Percentiles rank a stretch among this genome's conserved stretches.
Conservation (phyloP, 1,284 basidiomycete species). For the Neonothopanus nambi region DNA sequence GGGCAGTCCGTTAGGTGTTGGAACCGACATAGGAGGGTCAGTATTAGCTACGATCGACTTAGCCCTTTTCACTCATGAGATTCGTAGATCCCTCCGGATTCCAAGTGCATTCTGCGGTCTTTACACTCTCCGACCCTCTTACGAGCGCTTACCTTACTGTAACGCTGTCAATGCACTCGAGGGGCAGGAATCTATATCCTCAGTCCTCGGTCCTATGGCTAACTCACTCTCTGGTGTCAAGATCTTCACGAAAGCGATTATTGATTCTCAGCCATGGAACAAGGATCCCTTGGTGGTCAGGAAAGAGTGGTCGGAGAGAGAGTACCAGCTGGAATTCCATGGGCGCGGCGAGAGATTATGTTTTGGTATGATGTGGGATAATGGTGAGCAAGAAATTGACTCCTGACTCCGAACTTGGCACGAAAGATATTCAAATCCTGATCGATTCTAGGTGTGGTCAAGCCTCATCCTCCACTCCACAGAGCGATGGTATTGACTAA, state of each 20-base stretch:
- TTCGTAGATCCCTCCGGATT: constrained; percentile 65
- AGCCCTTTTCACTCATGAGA: neutral
- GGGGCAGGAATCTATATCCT: constrained; percentile 70
- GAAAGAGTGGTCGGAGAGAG: constrained; percentile 66
- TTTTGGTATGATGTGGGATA: constrained; percentile 64
- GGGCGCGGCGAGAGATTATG: constrained; percentile 56
- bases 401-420: too few relatives aligned
- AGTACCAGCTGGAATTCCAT: constrained; percentile 60
- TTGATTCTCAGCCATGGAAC: constrained; percentile 65
- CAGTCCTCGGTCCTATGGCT: constrained; percentile 74
- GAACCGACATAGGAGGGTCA: constrained; percentile 69
- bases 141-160: constrained; percentile 67
- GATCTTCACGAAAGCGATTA: constrained; percentile 60
- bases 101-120: constrained; percentile 67
- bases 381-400: constrained; percentile 24
- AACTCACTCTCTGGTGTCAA: constrained; percentile 58
- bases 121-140: constrained; percentile 73
- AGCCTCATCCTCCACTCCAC: constrained; percentile 42
- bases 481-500: constrained; percentile 61
- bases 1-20: constrained; percentile 58
- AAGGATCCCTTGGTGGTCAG: constrained; percentile 63
- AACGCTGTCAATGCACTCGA: constrained; percentile 64
- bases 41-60: constrained; percentile 5
- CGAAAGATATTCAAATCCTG: neutral
- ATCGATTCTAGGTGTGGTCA: constrained; percentile 28